Evolutionary conservation across 306 rosid species (phyloP).

Genomic region (Lablab purpureus): DNA sequence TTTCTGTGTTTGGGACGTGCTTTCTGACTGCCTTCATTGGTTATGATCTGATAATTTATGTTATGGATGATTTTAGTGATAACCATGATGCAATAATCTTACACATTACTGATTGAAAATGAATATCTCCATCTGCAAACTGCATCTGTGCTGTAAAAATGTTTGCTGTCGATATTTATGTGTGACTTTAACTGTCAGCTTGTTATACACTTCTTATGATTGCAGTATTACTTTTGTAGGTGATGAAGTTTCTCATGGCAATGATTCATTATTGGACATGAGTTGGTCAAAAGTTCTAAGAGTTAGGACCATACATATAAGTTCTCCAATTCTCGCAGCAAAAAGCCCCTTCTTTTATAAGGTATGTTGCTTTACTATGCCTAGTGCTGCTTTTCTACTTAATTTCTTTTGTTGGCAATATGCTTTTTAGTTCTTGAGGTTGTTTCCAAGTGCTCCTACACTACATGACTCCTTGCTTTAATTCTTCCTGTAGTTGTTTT

Average conservation of each 20-base stretch:
- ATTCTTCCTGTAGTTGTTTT: constrained; percentile 53
- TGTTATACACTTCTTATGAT: constrained; percentile 18
- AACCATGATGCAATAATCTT: neutral
- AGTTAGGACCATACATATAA: constrained; percentile 52
- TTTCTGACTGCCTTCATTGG: neutral
- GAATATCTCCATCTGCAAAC: too few species aligned
- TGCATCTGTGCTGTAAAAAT: neutral
- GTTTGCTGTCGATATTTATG: neutral
- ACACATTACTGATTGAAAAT: too few species aligned
- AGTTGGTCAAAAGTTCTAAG: neutral
- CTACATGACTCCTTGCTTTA: constrained; percentile 27
- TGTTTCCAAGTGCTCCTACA: neutral
- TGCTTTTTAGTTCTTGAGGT: neutral
- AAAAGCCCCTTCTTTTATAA: constrained; percentile 63
- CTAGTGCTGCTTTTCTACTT: neutral
- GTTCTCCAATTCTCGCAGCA: constrained; percentile 67
- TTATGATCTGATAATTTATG: neutral
- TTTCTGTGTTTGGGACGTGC: neutral
- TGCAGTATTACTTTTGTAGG: constrained; percentile 32
- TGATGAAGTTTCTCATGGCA: constrained; percentile 42
- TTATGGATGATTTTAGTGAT: neutral
- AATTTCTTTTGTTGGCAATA: neutral
- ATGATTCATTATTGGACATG: constrained; percentile 37
- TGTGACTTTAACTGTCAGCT: neutral
- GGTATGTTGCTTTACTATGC: constrained; percentile 38